Base-by-base conservation (phyloP, 306 rosid species). In the Corylus heterophylla region DNA sequence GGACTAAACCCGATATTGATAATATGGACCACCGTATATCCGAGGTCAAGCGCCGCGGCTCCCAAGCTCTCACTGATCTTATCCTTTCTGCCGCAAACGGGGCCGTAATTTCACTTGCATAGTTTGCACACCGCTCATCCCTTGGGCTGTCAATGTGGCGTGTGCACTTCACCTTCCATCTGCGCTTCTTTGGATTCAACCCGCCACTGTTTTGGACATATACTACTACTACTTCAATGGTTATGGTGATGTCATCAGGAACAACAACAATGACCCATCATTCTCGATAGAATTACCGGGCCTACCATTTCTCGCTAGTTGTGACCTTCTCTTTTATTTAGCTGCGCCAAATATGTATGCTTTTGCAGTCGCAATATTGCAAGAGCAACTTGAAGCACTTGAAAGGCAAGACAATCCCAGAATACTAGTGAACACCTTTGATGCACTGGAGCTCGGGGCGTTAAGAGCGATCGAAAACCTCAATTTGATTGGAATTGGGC, bases 401-500 rank as follows among this genome's bases (percentile, higher is more conserved):
- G 71, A 27, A 2, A 37, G 25, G 5, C 63, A 76, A 29, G 39
- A 3, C 45, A 74, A 68, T 2, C 76, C 80, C 6, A 81, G 10
- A 55, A 49, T 87, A 0, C n/a, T 87, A 0, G 81, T 76, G 22
- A 87, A 87, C 77, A 81, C 86, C 0, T 81, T 81, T 3, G 70
- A 87, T 25, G 69, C 69, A 2, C 54, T 87, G 2, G 90, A 87
- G 54, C 54, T 18, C 0, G 79, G 81, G 20, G 88, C 88, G 0
- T 64, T 84, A 7, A 64, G 31, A 55, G 83, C 73, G 6, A 27
- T 84, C 0, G 27, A 11, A 4, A 45, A 61, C 7, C 1, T 73
- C 29, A 56, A 70, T 69, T 22, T 79, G 74, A 67, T 88, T 0
- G 83, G 87, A 0, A 64, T 93, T 7, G 97, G 98, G 3, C 97